A percentile compares a stretch with the other conserved stretches of the same genome.
Evolutionary conservation across 495 filamentous ascomycete genomes (phyloP).

Genomic region (Wilcoxina mikolae): DNA sequence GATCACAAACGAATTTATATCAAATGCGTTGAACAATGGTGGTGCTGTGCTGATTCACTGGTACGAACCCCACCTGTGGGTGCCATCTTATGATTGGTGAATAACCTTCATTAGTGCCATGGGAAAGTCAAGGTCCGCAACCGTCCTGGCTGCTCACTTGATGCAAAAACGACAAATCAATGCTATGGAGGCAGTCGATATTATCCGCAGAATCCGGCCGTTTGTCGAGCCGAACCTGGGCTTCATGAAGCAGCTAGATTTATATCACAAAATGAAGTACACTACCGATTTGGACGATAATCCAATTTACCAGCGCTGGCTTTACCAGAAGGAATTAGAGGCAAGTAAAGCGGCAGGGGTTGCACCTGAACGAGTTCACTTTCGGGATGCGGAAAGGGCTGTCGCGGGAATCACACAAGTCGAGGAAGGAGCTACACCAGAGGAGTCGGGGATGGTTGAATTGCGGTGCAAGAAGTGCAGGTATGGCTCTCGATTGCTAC

Average conservation of each 20-base stretch:
- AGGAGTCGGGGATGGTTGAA: conserved; percentile 28
- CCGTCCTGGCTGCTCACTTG: conserved; percentile 71
- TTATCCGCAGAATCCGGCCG: conserved; percentile 50
- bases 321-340: conserved; percentile 65
- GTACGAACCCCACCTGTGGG: conserved; percentile 33
- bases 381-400: conserved; percentile 55
- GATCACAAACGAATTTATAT: conserved; percentile 64
- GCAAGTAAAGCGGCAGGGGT: conserved; percentile 53
- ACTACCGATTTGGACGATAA: conserved; percentile 43
- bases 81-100: neutral
- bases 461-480: conserved; percentile 41
- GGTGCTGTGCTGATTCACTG: conserved; percentile 61
- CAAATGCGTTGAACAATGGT: conserved; percentile 51
- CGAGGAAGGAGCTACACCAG: conserved; percentile 29
- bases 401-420: conserved; percentile 19
- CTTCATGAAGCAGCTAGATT: conserved; percentile 71
- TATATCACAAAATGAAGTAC: conserved; percentile 72
- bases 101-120: conserved; percentile 53
- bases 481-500: too few relatives aligned
- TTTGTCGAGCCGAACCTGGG: conserved; percentile 74
- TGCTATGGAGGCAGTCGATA: conserved; percentile 43
- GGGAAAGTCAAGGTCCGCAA: conserved; percentile 85
- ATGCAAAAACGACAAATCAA: conserved; percentile 46
- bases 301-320: conserved; percentile 73
- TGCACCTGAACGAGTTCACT: conserved; percentile 59